Evolutionary conservation across 495 filamentous ascomycete species (phyloP).

Genomic region (Lasiosphaeria ovina): DNA sequence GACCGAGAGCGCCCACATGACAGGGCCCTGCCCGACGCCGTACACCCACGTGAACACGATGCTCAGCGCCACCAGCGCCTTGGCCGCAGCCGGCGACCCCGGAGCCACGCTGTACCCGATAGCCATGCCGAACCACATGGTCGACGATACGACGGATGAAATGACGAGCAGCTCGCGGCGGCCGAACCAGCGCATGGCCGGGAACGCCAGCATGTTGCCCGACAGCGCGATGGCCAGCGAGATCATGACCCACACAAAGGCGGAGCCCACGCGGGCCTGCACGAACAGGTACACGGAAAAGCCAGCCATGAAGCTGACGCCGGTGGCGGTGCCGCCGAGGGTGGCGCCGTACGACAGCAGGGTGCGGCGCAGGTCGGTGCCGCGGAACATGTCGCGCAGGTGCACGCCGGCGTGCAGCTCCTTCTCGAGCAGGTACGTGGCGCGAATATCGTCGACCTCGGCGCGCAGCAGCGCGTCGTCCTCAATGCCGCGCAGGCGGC

Average conservation of each 20-base stretch:
- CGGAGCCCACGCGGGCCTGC: constrained; percentile 28
- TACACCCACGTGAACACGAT: constrained; percentile 34
- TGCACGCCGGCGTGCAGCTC: constrained; percentile 26
- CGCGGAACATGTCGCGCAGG: constrained; percentile 30
- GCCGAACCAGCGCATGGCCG: constrained; percentile 28
- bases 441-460: constrained; percentile 33
- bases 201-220: constrained; percentile 31
- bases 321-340: constrained; percentile 28
- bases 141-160: constrained; percentile 22
- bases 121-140: constrained; percentile 29
- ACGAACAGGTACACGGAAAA: constrained; percentile 35
- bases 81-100: constrained; percentile 14
- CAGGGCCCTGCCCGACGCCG: constrained; percentile 42
- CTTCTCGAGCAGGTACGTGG: constrained; percentile 25
- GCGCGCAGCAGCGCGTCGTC: constrained; percentile 28
- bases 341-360: constrained; percentile 26
- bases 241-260: constrained; percentile 35
- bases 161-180: constrained; percentile 23
- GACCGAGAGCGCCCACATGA: constrained; percentile 41
- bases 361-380: constrained; percentile 31
- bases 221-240: constrained; percentile 31
- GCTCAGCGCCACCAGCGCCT: constrained; percentile 24
- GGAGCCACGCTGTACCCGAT: constrained; percentile 23
- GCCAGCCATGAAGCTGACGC: constrained; percentile 31
- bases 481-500: constrained; percentile 25